Percentiles rank a stretch among this genome's conserved stretches.
phyloP scores from a whole-genome alignment of 108 stramenopile genomes.

The Discostella stelligeroides region DNA sequence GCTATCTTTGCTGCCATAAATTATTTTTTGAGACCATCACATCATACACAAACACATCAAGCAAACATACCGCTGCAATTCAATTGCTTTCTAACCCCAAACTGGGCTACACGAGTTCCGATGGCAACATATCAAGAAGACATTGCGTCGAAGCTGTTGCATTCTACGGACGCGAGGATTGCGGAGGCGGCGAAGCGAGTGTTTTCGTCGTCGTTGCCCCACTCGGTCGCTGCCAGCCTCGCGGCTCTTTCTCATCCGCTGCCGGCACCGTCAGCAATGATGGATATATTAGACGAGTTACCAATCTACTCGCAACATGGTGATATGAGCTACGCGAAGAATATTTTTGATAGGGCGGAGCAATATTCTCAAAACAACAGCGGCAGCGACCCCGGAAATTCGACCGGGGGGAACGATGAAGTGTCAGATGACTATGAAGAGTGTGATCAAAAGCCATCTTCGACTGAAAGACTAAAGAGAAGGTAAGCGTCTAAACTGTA shows the following conservation, averaged over 20 bases:
- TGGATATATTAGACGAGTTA: too few species aligned
- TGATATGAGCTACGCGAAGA: neutral
- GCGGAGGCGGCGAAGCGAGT: slow-evolving; percentile 54
- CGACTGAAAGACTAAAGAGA: slow-evolving; percentile 40
- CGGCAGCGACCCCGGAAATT: slow-evolving; percentile 6
- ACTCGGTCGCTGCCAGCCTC: neutral
- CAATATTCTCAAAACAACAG: slow-evolving; percentile 11
- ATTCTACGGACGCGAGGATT: slow-evolving; percentile 44
- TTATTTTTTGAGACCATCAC: too few species aligned
- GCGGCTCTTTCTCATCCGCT: neutral
- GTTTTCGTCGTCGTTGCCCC: slow-evolving; percentile 26
- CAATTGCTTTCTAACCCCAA: too few species aligned
- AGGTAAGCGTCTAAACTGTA: slow-evolving; percentile 32
- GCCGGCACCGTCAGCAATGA: neutral
- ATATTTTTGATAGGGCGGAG: slow-evolving; percentile 1
- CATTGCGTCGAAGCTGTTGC: slow-evolving; percentile 45
- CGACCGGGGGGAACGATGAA: slow-evolving; percentile 8
- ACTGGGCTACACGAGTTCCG: too few species aligned
- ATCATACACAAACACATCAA: too few species aligned
- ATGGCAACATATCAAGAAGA: slow-evolving; percentile 19
- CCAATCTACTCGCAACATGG: too few species aligned
- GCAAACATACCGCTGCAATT: too few species aligned
- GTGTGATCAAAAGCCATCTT: slow-evolving; percentile 30
- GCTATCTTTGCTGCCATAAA: too few species aligned
- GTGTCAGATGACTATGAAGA: slow-evolving; percentile 8